These are phyloP conservation scores for Skeletonema grethae DNA, from an alignment of 108 stramenopile species.

Conservation along the genomic window DNA sequence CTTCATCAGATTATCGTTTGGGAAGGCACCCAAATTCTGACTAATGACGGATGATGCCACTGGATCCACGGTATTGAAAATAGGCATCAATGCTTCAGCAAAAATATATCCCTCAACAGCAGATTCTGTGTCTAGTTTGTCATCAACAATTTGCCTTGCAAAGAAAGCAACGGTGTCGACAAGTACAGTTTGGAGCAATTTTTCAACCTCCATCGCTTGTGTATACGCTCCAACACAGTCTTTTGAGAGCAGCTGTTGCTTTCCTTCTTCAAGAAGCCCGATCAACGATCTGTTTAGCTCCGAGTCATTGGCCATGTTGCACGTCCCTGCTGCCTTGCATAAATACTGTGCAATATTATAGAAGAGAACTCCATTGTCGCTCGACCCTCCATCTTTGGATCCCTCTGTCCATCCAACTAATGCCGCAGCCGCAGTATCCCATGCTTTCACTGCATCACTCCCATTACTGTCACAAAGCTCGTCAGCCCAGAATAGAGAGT, in stretches of 20 bases:
- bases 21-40: conserved; percentile 34
- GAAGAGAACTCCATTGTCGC: conserved; percentile 30
- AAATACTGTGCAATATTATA: conserved; percentile 50
- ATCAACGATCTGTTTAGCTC: conserved; percentile 6
- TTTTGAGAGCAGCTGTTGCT: not conserved
- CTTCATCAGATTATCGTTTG: conserved; percentile 14
- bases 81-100: conserved; percentile 29
- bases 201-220: conserved; percentile 1
- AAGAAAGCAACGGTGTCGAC: conserved; percentile 11
- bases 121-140: not conserved
- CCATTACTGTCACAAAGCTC: conserved; percentile 1
- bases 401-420: conserved; percentile 69
- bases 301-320: conserved; percentile 21
- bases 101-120: conserved; percentile 4
- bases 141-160: not conserved
- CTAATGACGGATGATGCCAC: conserved; percentile 8
- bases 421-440: conserved; percentile 55
- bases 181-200: conserved; percentile 9
- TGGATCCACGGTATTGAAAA: conserved; percentile 4
- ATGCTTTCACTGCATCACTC: conserved; percentile 24
- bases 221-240: conserved; percentile 8
- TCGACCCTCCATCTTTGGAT: conserved; percentile 5
- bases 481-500: not conserved
- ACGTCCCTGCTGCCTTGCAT: conserved; percentile 51
- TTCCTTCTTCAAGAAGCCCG: not conserved